A percentile compares a stretch with the other conserved stretches of the same genome.
These are phyloP conservation scores for Hyaloscypha variabilis DNA, from an alignment of 495 filamentous ascomycete species.

Conservation along the genomic window DNA sequence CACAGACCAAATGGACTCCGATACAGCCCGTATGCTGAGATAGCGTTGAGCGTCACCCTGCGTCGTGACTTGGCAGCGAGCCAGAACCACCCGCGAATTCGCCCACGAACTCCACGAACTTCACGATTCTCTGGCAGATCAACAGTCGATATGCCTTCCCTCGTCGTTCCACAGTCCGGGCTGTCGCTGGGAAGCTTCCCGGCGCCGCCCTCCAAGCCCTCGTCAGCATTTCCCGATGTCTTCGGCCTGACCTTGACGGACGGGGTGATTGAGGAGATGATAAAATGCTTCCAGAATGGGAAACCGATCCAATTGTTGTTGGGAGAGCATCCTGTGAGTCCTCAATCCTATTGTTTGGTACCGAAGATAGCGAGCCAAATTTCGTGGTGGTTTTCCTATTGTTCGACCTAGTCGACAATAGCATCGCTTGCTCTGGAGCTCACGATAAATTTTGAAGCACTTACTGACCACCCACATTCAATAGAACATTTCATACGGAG, in stretches of 20 bases:
- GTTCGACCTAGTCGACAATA: conserved; percentile 6
- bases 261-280: conserved; percentile 69
- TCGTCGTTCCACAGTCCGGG: conserved; percentile 52
- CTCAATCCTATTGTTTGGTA: conserved; percentile 23
- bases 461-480: conserved; percentile 21
- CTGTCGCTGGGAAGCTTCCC: conserved; percentile 44
- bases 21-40: conserved; percentile 25
- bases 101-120: conserved; percentile 2
- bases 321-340: conserved; percentile 58
- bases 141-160: conserved; percentile 40
- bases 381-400: not conserved
- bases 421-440: conserved; percentile 39
- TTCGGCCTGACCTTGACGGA: conserved; percentile 70
- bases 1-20: conserved; percentile 16
- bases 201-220: conserved; percentile 29
- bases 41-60: conserved; percentile 14
- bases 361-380: conserved; percentile 6
- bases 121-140: not conserved
- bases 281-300: conserved; percentile 64
- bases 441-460: conserved; percentile 30
- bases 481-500: conserved; percentile 54
- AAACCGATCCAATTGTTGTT: conserved; percentile 61
- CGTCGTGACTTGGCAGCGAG: conserved; percentile 21
- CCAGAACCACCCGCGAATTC: conserved; percentile 11
- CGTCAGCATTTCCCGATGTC: conserved; percentile 36